Conservation (phyloP, 768 basidiomycete genomes). For the Xanthoconium purpureum region DNA sequence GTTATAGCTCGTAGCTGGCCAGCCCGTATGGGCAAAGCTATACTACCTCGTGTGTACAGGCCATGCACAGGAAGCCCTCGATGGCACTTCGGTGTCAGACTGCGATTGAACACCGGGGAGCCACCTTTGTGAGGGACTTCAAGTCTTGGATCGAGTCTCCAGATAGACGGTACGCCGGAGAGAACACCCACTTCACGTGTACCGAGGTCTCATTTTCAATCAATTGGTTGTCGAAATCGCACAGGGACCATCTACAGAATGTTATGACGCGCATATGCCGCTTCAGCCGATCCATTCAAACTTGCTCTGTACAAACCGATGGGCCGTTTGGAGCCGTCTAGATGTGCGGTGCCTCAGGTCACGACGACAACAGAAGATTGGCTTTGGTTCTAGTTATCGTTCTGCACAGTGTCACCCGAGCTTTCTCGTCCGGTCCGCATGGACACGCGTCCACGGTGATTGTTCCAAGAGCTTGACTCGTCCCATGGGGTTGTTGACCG, state of each 20-base stretch:
- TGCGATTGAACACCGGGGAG: slow-evolving; percentile 73
- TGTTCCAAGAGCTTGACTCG: no score
- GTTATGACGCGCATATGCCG: slow-evolving; percentile 88
- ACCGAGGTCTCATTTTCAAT: slow-evolving; percentile 1
- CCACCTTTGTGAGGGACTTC: slow-evolving; percentile 79
- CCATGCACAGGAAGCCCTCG: slow-evolving; percentile 74
- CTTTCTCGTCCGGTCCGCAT: no score
- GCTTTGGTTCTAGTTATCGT: no score
- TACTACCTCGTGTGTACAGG: slow-evolving; percentile 91
- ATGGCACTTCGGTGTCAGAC: slow-evolving; percentile 66
- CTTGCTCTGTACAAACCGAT: slow-evolving; percentile 93
- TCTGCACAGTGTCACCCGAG: no score
- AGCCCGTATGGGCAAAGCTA: slow-evolving; percentile 91
- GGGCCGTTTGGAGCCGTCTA: slow-evolving; percentile 82
- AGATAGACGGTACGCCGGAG: slow-evolving; percentile 60
- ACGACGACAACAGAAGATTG: no score
- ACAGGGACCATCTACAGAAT: slow-evolving; percentile 77
- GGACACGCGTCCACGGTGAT: no score
- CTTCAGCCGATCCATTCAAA: slow-evolving; percentile 92
- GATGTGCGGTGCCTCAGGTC: slow-evolving; percentile 77
- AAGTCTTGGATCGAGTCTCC: slow-evolving; percentile 79
- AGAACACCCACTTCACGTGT: neutral
- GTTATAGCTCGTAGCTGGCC: slow-evolving; percentile 74
- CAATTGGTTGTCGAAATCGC: slow-evolving; percentile 61
- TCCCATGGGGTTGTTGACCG: no score